Percentiles rank a stretch among this genome's conserved stretches.
phyloP scores from a whole-genome alignment of 2,329 filamentous ascomycete genomes.

The Fusarium subglutinans region DNA sequence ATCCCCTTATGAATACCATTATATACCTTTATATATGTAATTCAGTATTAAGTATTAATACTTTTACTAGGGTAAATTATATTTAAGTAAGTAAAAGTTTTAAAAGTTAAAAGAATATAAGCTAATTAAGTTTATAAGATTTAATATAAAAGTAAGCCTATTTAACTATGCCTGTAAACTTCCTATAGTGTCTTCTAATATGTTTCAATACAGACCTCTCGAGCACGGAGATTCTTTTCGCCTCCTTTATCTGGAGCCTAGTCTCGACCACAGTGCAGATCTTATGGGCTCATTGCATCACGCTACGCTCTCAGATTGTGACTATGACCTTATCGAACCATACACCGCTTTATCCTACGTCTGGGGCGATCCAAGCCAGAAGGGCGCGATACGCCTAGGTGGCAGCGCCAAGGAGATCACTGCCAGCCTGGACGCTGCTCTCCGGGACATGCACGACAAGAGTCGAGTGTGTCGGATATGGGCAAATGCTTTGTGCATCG shows the following conservation, averaged over 20 bases:
- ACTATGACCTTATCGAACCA: not conserved
- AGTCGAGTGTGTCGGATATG: not conserved
- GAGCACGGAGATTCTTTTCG: not conserved
- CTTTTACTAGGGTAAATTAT: no score
- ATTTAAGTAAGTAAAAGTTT: no score
- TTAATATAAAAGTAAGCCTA: no score
- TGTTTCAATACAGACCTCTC: not conserved
- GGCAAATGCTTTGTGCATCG: not conserved
- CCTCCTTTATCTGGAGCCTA: not conserved
- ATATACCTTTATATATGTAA: no score
- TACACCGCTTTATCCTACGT: not conserved
- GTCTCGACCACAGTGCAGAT: not conserved
- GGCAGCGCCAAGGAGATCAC: not conserved
- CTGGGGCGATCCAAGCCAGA: not conserved
- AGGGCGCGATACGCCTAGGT: not conserved
- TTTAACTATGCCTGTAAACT: not conserved
- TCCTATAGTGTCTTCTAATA: fast-evolving
- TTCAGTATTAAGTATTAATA: no score
- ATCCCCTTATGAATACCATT: no score
- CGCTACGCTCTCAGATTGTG: not conserved
- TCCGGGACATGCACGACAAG: not conserved
- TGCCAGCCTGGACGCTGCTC: not conserved
- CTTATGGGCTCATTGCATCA: not conserved
- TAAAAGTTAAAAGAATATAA: no score
- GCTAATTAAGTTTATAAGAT: no score